Conservation (phyloP, 768 basidiomycete genomes). For the Lactarius hatsudake region DNA sequence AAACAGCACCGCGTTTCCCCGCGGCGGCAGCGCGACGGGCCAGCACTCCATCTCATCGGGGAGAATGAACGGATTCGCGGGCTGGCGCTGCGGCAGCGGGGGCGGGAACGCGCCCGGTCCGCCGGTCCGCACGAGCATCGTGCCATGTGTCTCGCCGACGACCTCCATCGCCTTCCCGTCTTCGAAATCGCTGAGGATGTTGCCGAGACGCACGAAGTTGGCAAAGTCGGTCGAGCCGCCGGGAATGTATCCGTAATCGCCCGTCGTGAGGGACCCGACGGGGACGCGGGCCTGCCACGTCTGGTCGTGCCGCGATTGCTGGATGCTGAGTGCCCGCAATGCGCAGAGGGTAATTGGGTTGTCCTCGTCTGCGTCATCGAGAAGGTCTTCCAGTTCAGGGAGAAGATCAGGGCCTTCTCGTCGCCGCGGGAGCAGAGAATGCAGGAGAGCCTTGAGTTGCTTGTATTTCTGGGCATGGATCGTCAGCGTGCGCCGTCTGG, state of each 20-base stretch:
- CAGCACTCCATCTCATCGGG: constrained; percentile 24
- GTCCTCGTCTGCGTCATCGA: constrained; percentile 22
- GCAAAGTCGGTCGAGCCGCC: constrained; percentile 16
- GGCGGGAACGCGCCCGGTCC: constrained; percentile 1
- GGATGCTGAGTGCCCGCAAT: constrained; percentile 20
- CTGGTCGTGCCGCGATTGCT: constrained; percentile 17
- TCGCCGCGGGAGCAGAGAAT: constrained; percentile 20
- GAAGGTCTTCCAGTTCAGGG: constrained; percentile 24
- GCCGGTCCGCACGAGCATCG: constrained; percentile 12
- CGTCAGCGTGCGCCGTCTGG: neutral
- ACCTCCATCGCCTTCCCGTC: constrained; percentile 5
- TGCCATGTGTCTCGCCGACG: constrained; percentile 18
- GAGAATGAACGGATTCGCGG: constrained; percentile 11
- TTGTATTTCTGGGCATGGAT: constrained; percentile 15
- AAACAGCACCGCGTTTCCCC: constrained; percentile 15
- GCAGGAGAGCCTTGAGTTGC: constrained; percentile 24
- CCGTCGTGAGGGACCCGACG: constrained; percentile 6
- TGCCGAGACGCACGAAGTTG: constrained; percentile 23
- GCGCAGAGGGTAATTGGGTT: constrained; percentile 20
- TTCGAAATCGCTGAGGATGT: constrained; percentile 4
- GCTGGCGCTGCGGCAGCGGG: constrained; percentile 3
- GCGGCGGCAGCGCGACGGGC: constrained; percentile 21
- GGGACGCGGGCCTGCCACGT: constrained; percentile 23
- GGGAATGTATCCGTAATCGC: constrained; percentile 24
- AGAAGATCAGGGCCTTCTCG: constrained; percentile 14